Evolutionary conservation across 129 eudicot species (phyloP), one percentile per base, ranked within the genome.

Genomic region (Flaveria sonorensis): DNA sequence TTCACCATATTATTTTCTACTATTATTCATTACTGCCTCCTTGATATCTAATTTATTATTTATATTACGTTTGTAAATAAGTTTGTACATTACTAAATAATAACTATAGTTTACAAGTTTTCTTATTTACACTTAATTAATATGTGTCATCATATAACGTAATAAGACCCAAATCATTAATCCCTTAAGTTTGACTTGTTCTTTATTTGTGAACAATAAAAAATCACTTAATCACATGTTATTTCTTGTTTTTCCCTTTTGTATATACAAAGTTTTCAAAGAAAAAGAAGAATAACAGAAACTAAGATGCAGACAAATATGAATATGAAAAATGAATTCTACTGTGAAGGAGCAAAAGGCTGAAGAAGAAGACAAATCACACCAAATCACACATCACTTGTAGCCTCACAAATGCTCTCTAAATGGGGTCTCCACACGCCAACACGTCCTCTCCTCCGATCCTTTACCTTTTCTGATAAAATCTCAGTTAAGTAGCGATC

Each of bases 401-500:
- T 71, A 21, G 92, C 83, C 80, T 93, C 98, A 20, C 83, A 87
- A 81, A 93, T 93, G 86, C 98, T 93, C 78, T 93, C 96, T 53
- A 93, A 81, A 75, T 83, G 98, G 19, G 98, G 98, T 53, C 98
- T 81, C 98, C 98, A 93, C n/a, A 93, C 92, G 10, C 87, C 89
- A 13, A 77, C 86, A 18, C 96, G 86, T 11, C 98, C 96, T 68
- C 90, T 79, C 80, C 98, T 86, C 32, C 88, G 83, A 78, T 93
- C 95, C 81, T 85, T 82, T 21, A 85, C 87, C 65, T 87, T 90
- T 67, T 93, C 96, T 26, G 94, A 88, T 32, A 93, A 64, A 65
- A 93, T 88, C 63, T 93, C 96, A 14, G 84, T 85, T 70, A 93
- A 83, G 61, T 93, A 93, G 68, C 84, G 83, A 80, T 93, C 98